Evolutionary conservation across 164 flowering plant species (phyloP), one percentile per base, ranked within the genome.

Genomic region (Chloranthus sessilifolius): DNA sequence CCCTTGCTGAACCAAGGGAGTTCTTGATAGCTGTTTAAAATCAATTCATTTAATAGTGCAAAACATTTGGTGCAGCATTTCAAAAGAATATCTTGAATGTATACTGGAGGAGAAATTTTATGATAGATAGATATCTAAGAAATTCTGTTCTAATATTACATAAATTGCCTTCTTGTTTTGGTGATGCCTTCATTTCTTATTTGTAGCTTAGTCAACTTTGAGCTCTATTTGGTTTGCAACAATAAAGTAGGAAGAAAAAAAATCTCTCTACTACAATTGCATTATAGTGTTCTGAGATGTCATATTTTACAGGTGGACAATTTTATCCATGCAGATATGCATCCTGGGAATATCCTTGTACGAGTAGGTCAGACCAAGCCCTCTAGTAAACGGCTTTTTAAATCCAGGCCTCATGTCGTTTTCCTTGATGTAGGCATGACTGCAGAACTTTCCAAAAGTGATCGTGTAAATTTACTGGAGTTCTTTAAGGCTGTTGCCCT

Each of bases 261-360:
- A 24, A 25, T 26, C 14, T 14, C 5, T 44, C 8, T 26, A 44
- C n/a, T 15, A 44, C 6, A 15, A 2, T 44, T 26, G 8, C 25
- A 2, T 25, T 25, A 14, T 2, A 17, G 19, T 24, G 35, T 22
- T 25, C 15, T 53, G 59, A 44, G 15, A 41, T 34, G 8, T 28
- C 27, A 27, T 36, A 28, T 15, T 40, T 65, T 75, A 30, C 87
- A 85, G 95, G 83, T 79, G 39, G 95, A 85, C 64, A 85, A 85
- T 61, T 85, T 85, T 64, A 66, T 85, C 59, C 95, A 85, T 72
- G 87, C 95, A 16, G 90, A 85, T 71, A 74, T 85, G 85, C 95
- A 85, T 74, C 95, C 90, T 15, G 90, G 95, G 50, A 82, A 85
- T 62, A 82, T 85, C 50, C 85, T 85, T 61, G 95, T 85, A 5